Base-by-base conservation (phyloP, 1,284 basidiomycete species). In the Neotropicomus parvogracilis region DNA sequence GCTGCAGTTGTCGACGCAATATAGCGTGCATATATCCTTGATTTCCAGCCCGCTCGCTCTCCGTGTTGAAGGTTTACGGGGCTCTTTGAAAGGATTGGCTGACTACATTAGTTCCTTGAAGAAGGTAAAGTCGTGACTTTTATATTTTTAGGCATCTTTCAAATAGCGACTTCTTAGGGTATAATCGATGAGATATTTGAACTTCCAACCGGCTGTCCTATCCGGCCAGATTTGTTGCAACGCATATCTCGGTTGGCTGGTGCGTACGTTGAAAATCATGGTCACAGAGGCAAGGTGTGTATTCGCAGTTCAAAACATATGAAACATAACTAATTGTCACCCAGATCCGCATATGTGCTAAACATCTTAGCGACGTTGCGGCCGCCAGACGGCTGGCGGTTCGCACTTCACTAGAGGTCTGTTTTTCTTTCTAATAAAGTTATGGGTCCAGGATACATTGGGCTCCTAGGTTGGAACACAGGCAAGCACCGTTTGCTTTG, bases 241-340 rank as follows among this genome's bases (percentile, higher is more conserved):
- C 74, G 74, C 21, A 78, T 88, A 54, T 88, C 86, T n/a, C 79
- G 83, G 48, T 50, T 80, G 26, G 74, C 83, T 11, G 78, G 77
- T 41, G 85, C 81, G 2, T 80, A 81, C 54, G 64, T 80, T 11
- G 79, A 84, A 57, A 75, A 75, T 48, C 59, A 73, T 27, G 73
- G 72, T 9, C 57, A 65, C 31, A 60, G 63, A 41, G 75, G 74
- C 43, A 70, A 71, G 66, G 84, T 83, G 52, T 50, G 59, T 11
- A 37, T 32, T 44, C 33, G 50, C 43, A 24, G 29, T 12, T 1
- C 17, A n/a, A 29, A n/a, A 17, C 6, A 38, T 16, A 12, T 40
- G 43, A 36, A 13, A 35, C 32, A 4, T 24, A 45, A 33, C 33
- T 44, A 41, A 53, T 35, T 19, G 32, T 49, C 26, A 29, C 37